These are phyloP conservation scores for Termitomyces eurrhizus DNA, from an alignment of 768 basidiomycete species.

Conservation along the genomic window DNA sequence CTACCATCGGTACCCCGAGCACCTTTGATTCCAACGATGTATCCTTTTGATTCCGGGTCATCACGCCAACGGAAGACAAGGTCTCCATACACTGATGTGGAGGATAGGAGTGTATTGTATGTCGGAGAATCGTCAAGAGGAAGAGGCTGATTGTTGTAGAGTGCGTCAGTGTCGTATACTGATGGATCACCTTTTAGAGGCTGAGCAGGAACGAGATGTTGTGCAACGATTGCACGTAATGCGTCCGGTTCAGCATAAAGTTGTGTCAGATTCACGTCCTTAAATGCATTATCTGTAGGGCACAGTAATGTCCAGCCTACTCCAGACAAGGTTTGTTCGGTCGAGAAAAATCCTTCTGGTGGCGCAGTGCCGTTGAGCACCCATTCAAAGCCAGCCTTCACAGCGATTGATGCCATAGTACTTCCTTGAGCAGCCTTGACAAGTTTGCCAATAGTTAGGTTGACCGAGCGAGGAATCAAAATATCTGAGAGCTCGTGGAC, in stretches of 20 bases:
- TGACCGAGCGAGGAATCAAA: conserved; percentile 81
- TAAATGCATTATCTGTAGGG: conserved; percentile 91
- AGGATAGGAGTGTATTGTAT: conserved; percentile 76
- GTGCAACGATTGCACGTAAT: conserved; percentile 61
- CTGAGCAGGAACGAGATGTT: conserved; percentile 66
- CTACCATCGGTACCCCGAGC: conserved; percentile 62
- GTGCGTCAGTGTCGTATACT: conserved; percentile 25
- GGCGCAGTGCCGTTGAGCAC: conserved; percentile 81
- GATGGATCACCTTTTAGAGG: conserved; percentile 19
- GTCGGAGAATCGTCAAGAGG: conserved; percentile 64
- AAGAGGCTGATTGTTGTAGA: conserved; percentile 73
- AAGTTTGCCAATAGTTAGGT: conserved; percentile 87
- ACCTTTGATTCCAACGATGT: conserved; percentile 71
- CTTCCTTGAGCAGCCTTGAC: conserved; percentile 83
- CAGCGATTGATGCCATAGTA: conserved; percentile 83
- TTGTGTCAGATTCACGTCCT: conserved; percentile 74
- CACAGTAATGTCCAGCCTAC: conserved; percentile 86
- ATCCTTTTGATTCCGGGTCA: conserved; percentile 42
- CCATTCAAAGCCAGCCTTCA: conserved; percentile 88
- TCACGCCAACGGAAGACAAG: conserved; percentile 65
- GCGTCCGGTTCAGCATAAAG: conserved; percentile 54
- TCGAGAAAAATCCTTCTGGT: conserved; percentile 68
- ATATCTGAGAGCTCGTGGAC: conserved; percentile 86
- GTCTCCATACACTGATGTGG: conserved; percentile 68
- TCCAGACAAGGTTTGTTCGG: conserved; percentile 40